Percentiles rank a stretch among this genome's conserved stretches.
These are phyloP conservation scores for Histomonas meleagridis DNA, from an alignment of 208 protist genomes.

Conservation along the genomic window DNA sequence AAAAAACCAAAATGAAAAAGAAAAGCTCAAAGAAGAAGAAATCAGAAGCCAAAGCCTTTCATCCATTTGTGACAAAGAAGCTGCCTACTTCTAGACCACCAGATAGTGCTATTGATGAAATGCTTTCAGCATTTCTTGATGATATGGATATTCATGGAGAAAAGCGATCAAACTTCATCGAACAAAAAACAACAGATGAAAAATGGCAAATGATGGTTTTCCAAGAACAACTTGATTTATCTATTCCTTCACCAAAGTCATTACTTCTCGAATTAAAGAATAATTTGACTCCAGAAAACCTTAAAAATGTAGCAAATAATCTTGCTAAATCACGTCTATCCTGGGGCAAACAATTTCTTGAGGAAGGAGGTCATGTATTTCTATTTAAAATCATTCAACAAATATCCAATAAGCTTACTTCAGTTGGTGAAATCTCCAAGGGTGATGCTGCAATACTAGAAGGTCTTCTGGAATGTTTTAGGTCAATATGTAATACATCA, in stretches of 20 bases:
- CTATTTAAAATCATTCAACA: background rate
- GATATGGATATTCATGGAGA: constrained; percentile 12
- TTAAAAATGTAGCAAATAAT: background rate
- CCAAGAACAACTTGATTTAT: background rate
- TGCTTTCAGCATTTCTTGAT: background rate
- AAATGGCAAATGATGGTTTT: background rate
- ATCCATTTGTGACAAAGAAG: no score
- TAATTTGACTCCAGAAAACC: background rate
- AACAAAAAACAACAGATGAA: background rate
- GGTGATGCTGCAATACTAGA: background rate
- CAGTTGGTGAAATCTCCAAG: background rate
- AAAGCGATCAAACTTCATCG: background rate
- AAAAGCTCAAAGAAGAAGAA: no score
- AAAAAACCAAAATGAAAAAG: no score
- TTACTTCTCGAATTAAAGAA: background rate
- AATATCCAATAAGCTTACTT: background rate
- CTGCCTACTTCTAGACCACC: no score
- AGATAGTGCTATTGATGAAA: no score
- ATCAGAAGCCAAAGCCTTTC: no score
- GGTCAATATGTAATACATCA: background rate
- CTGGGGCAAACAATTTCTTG: background rate
- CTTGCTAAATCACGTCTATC: background rate
- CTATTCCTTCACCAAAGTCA: background rate
- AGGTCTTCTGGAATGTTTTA: background rate
- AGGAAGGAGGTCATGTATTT: background rate